These are phyloP conservation scores for Lizanozyma gosingica DNA, from an alignment of 1,139 yeast species.

Conservation along the genomic window DNA sequence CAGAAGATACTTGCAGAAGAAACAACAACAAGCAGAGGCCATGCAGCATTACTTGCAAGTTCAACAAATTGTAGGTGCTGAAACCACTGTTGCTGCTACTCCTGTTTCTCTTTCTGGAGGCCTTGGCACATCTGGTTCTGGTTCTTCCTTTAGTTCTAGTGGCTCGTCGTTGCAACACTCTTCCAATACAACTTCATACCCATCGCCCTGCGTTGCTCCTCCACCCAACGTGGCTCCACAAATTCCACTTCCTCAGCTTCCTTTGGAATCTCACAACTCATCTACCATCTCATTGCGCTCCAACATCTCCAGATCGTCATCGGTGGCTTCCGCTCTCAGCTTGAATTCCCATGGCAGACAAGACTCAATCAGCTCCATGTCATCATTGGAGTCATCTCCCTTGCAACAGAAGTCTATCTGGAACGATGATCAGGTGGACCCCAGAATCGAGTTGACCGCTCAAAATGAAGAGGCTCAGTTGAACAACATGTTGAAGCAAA, in stretches of 20 bases:
- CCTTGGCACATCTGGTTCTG: too few relatives aligned
- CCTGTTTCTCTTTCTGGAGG: too few relatives aligned
- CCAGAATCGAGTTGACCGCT: conserved; percentile 34
- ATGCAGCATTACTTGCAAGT: not conserved
- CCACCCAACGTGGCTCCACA: not conserved
- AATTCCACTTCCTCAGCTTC: not conserved
- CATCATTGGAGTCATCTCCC: not conserved
- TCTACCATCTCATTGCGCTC: not conserved
- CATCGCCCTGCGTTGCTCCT: not conserved
- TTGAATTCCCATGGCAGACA: not conserved
- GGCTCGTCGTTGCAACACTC: not conserved
- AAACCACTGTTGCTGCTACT: too few relatives aligned
- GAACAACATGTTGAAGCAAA: conserved; percentile 23
- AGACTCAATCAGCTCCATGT: not conserved
- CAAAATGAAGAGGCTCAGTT: conserved; percentile 32
- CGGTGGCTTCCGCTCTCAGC: not conserved
- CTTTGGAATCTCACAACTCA: not conserved
- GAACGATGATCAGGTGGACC: conserved; percentile 18
- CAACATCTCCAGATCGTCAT: not conserved
- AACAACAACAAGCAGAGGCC: conserved; percentile 9
- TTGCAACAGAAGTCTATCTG: not conserved
- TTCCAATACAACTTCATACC: not conserved
- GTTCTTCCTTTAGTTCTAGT: not conserved
- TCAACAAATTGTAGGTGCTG: too few relatives aligned
- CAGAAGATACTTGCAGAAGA: conserved; percentile 24